Evolutionary conservation across 139 green algal species (phyloP), one percentile per base, ranked within the genome.

Genomic region (Chlorella sp.): DNA sequence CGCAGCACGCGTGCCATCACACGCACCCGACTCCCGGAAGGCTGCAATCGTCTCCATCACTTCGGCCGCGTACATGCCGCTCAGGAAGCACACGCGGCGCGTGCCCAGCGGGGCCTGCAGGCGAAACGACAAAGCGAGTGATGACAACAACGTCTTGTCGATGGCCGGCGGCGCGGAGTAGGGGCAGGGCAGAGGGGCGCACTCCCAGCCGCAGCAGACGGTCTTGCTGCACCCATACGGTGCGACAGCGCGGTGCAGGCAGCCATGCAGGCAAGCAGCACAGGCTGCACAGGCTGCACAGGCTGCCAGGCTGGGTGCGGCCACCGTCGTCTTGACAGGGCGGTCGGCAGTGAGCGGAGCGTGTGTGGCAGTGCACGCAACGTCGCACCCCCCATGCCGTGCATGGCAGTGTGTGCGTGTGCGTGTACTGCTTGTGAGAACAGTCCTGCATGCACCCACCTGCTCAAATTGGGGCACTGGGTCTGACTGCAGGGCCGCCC

Each of bases 61-160:
- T 68, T 92, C 90, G 16, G 90, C 82, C 19, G 80, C 86, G 40
- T 89, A 89, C 90, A 92, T 92, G 53, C 90, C 90, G 34, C 82
- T 90, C 61, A 92, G 75, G 53, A 92, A 89, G 28, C 89, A 39
- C 11, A 83, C 85, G 11, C 85, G 69, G 37, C 84, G 36, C 28
- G 84, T 88, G 68, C 84, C 84, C 84, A 88, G 84, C 28, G 68
- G 84, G 2, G 83, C 83, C 83, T 87, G 64, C 34, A 39, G 24
- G 9, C 12, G 75, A n/a, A n/a, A n/a, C n/a, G n/a, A n/a, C n/a
- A n/a, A n/a, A n/a, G n/a, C n/a, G n/a, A n/a, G n/a, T n/a, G n/a
- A n/a, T n/a, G n/a, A n/a, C n/a, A n/a, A n/a, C n/a, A n/a, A n/a
- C n/a, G n/a, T n/a, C n/a, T n/a, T n/a, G n/a, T n/a, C n/a, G n/a